Percentiles rank a stretch among this genome's conserved stretches.
phyloP scores from a whole-genome alignment of 1,284 basidiomycete genomes.

The Schizopora paradoxa region DNA sequence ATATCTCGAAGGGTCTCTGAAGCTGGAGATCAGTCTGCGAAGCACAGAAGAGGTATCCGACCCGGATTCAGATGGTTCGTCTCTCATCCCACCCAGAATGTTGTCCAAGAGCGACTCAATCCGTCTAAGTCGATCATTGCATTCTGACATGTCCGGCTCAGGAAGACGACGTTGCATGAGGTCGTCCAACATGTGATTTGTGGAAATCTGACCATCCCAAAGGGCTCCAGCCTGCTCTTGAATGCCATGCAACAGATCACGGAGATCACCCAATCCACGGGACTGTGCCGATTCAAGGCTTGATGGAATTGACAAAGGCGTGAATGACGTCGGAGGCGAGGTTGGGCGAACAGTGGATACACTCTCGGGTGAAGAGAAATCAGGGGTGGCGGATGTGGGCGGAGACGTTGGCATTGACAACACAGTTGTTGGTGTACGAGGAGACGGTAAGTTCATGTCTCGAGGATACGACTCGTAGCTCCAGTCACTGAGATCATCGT shows the following conservation, averaged over 20 bases:
- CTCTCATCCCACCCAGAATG: constrained; percentile 14
- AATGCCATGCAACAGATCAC: constrained; percentile 42
- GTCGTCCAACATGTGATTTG: constrained; percentile 46
- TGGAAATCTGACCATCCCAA: constrained; percentile 51
- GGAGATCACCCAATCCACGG: constrained; percentile 15
- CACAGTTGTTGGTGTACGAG: not conserved
- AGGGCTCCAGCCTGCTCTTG: constrained; percentile 47
- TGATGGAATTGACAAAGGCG: constrained; percentile 32
- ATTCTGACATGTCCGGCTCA: constrained; percentile 31
- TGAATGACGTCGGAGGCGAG: constrained; percentile 25
- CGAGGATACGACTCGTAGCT: constrained; percentile 33
- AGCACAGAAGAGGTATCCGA: constrained; percentile 17
- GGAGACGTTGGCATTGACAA: constrained; percentile 7
- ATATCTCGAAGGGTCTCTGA: constrained; percentile 13
- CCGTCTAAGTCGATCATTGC: constrained; percentile 32
- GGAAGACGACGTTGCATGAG: constrained; percentile 27
- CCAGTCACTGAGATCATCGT: constrained; percentile 54
- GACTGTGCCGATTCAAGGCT: constrained; percentile 2
- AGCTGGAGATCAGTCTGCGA: constrained; percentile 11
- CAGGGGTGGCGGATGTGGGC: not conserved
- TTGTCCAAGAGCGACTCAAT: constrained; percentile 42
- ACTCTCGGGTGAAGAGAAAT: constrained; percentile 3
- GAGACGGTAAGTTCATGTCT: constrained; percentile 15
- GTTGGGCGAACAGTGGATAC: constrained; percentile 6
- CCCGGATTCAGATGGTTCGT: constrained; percentile 14